These are phyloP conservation scores for Talaromyces marneffei DNA, from an alignment of 2,329 filamentous ascomycete species.

Conservation along the genomic window DNA sequence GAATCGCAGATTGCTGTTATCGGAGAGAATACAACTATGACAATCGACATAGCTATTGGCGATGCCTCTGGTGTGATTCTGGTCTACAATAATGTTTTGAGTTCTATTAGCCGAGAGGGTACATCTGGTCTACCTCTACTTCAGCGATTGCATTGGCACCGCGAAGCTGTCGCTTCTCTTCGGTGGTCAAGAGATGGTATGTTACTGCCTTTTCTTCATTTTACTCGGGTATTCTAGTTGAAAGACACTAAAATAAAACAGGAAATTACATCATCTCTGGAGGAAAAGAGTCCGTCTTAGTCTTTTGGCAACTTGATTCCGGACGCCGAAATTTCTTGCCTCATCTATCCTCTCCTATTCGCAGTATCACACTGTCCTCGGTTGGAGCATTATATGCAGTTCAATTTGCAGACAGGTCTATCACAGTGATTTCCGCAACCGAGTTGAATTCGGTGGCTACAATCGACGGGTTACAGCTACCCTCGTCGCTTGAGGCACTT, in stretches of 20 bases:
- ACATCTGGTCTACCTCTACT: slow-evolving; percentile 43
- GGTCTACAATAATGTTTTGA: slow-evolving; percentile 70
- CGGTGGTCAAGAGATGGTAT: slow-evolving; percentile 91
- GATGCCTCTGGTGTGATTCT: slow-evolving; percentile 70
- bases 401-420: slow-evolving; percentile 84
- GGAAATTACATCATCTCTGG: slow-evolving; percentile 93
- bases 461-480: slow-evolving; percentile 70
- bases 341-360: slow-evolving; percentile 80
- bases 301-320: slow-evolving; percentile 90
- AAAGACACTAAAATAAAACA: slow-evolving; percentile 31
- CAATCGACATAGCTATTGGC: slow-evolving; percentile 72
- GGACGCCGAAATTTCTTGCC: slow-evolving; percentile 75
- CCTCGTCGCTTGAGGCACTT: slow-evolving; percentile 24
- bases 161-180: slow-evolving; percentile 71
- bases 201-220: slow-evolving; percentile 12
- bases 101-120: slow-evolving; percentile 46
- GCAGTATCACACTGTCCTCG: slow-evolving; percentile 76
- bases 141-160: slow-evolving; percentile 84
- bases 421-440: slow-evolving; percentile 82
- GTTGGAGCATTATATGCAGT: slow-evolving; percentile 75
- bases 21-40: slow-evolving; percentile 20
- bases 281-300: slow-evolving; percentile 79
- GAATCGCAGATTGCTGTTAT: slow-evolving; percentile 27
- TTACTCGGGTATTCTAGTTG: neutral
- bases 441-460: slow-evolving; percentile 81